Conservation (phyloP, 1,284 basidiomycete species). For the Cryptococcus sp. region DNA sequence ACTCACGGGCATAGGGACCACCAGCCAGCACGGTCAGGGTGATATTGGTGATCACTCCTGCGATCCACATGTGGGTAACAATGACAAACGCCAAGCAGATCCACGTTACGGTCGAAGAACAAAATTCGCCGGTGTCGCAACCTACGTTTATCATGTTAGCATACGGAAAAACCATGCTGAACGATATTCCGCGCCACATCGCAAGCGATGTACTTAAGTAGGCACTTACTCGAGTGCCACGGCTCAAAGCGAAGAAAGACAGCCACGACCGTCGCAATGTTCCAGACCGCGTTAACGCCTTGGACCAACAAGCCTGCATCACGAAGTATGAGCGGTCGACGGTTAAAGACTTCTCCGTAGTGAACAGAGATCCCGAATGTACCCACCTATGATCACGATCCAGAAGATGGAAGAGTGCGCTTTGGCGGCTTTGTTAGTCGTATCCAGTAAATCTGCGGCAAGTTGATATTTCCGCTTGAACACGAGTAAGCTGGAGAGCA, state of each 20-base stretch:
- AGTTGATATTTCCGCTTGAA: constrained; percentile 4
- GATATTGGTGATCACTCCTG: constrained; percentile 14
- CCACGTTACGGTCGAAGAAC: constrained; percentile 4
- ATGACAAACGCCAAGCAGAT: constrained; percentile 5
- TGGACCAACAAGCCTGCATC: constrained; percentile 8
- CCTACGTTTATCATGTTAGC: not conserved
- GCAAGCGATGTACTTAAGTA: not conserved
- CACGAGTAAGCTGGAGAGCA: constrained; percentile 3
- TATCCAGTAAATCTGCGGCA: constrained; percentile 10
- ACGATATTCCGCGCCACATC: not conserved
- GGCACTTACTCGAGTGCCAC: constrained; percentile 5
- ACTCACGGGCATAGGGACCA: constrained; percentile 14
- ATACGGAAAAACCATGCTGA: too few species aligned
- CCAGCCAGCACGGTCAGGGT: constrained; percentile 11
- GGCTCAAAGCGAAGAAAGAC: constrained; percentile 17
- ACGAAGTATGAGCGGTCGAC: too few species aligned
- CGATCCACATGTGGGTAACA: constrained; percentile 13
- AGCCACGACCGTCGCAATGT: constrained; percentile 11
- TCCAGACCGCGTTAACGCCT: constrained; percentile 10
- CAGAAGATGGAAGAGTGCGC: constrained; percentile 17
- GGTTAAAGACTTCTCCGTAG: too few species aligned
- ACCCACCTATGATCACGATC: constrained; percentile 13
- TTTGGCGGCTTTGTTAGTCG: constrained; percentile 12
- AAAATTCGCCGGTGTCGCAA: constrained; percentile 4
- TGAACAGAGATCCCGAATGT: not conserved